Evolutionary conservation across 2,329 filamentous ascomycete species (phyloP).

Genomic region (Blastomyces parvus): DNA sequence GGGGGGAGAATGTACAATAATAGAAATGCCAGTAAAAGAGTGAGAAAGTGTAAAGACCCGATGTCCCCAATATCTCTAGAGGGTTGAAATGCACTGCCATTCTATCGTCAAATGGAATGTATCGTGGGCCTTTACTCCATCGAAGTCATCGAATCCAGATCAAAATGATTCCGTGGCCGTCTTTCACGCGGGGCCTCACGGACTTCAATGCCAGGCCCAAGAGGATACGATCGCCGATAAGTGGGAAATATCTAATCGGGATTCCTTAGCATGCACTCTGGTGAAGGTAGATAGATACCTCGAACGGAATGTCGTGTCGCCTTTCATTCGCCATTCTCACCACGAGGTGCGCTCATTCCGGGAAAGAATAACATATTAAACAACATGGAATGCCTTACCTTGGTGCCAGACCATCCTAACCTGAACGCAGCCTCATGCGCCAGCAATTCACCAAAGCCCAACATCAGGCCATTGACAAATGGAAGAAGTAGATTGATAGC

Average conservation of each 20-base stretch:
- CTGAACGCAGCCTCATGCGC: slow-evolving; percentile 92
- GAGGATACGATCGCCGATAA: slow-evolving; percentile 54
- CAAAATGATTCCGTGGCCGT: slow-evolving; percentile 43
- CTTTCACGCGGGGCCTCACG: slow-evolving; percentile 53
- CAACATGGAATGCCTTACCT: slow-evolving; percentile 49
- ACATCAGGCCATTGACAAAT: slow-evolving; percentile 96
- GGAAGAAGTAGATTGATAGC: slow-evolving; percentile 93
- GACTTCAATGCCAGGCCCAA: slow-evolving; percentile 77
- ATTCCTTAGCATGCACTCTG: background rate
- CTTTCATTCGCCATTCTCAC: too few relatives aligned
- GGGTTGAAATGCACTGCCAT: background rate
- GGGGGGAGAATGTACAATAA: background rate
- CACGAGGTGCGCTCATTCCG: too few relatives aligned
- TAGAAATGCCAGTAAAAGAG: background rate
- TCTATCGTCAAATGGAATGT: background rate
- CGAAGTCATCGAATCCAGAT: slow-evolving; percentile 57
- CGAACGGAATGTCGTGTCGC: background rate
- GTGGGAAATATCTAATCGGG: slow-evolving; percentile 46
- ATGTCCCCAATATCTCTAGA: background rate
- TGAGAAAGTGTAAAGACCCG: background rate
- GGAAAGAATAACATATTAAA: too few relatives aligned
- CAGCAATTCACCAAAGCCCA: slow-evolving; percentile 93
- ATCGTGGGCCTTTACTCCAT: slow-evolving; percentile 48
- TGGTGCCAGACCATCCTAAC: slow-evolving; percentile 86
- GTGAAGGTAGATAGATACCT: background rate